phyloP scores from a whole-genome alignment of 345 rosid species.

The Linum trigynum region DNA sequence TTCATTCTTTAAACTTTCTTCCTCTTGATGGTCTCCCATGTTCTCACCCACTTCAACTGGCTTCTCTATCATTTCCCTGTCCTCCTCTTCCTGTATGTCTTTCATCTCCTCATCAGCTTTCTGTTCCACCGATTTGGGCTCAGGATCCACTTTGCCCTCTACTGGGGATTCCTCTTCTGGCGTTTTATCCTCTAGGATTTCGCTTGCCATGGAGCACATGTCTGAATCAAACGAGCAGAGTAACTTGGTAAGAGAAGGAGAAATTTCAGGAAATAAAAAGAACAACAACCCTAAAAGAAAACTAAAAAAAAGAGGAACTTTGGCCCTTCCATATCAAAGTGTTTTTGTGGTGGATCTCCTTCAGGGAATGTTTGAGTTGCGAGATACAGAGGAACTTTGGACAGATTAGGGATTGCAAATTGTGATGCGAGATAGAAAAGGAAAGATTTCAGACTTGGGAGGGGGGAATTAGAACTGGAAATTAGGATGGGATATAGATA shows the following conservation, averaged over 20 bases:
- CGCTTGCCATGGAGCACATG: slow-evolving; percentile 38
- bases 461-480: too few relatives aligned
- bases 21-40: not conserved
- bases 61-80: slow-evolving; percentile 2
- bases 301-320: not conserved
- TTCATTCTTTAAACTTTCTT: slow-evolving; percentile 5
- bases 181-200: slow-evolving; percentile 57
- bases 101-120: slow-evolving; percentile 9
- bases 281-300: not conserved
- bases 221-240: too few relatives aligned
- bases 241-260: not conserved
- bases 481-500: too few relatives aligned
- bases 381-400: too few relatives aligned
- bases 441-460: too few relatives aligned
- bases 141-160: slow-evolving; percentile 6
- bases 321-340: not conserved
- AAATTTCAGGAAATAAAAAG: too few relatives aligned
- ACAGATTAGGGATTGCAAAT: too few relatives aligned
- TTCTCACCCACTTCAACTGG: slow-evolving; percentile 3
- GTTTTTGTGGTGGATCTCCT: not conserved
- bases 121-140: slow-evolving; percentile 17
- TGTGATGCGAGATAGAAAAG: too few relatives aligned
- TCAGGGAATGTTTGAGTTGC: not conserved
- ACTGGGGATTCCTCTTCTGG: slow-evolving; percentile 33
- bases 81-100: slow-evolving; percentile 12